A percentile compares a stretch with the other conserved stretches of the same genome.
Evolutionary conservation across 768 basidiomycete genomes (phyloP).

Genomic region (Austroboletus eburneus): DNA sequence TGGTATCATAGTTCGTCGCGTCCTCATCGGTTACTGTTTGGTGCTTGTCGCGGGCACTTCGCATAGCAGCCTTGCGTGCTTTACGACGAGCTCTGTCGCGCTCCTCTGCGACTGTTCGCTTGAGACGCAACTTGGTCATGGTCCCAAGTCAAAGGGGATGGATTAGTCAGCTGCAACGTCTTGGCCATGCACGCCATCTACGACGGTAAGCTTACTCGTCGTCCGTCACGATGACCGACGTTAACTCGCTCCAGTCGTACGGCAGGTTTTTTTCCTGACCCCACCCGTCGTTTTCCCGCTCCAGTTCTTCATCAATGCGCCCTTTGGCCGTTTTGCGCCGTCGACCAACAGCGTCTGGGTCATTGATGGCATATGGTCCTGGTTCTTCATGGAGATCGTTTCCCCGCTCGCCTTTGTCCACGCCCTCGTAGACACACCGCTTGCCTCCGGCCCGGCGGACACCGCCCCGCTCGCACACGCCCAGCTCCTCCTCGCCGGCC

Average conservation of each 20-base stretch:
- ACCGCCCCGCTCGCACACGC: slow-evolving; percentile 34
- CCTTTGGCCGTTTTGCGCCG: slow-evolving; percentile 74
- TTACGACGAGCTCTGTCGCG: slow-evolving; percentile 37
- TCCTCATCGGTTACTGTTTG: no score
- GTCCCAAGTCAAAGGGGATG: neutral
- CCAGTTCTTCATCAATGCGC: slow-evolving; percentile 59
- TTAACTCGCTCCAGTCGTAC: slow-evolving; percentile 30
- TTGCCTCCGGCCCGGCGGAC: slow-evolving; percentile 34
- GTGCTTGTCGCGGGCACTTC: no score
- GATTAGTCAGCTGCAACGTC: slow-evolving; percentile 9
- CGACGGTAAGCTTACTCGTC: slow-evolving; percentile 17
- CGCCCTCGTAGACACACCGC: slow-evolving; percentile 46
- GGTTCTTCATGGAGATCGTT: slow-evolving; percentile 76
- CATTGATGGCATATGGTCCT: slow-evolving; percentile 58
- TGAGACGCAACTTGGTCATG: slow-evolving; percentile 54
- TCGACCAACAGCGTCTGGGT: slow-evolving; percentile 42
- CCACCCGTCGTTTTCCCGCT: slow-evolving; percentile 36
- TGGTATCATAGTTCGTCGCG: slow-evolving; percentile 43
- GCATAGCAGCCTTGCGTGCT: slow-evolving; percentile 49
- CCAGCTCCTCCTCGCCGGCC: slow-evolving; percentile 46
- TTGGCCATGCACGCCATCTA: slow-evolving; percentile 19
- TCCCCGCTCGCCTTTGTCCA: slow-evolving; percentile 54
- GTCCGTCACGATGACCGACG: no score
- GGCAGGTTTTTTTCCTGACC: slow-evolving; percentile 45
- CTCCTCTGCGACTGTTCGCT: slow-evolving; percentile 61